Conservation (phyloP, 2,329 filamentous ascomycete species). For the Sporothrix sp. region DNA sequence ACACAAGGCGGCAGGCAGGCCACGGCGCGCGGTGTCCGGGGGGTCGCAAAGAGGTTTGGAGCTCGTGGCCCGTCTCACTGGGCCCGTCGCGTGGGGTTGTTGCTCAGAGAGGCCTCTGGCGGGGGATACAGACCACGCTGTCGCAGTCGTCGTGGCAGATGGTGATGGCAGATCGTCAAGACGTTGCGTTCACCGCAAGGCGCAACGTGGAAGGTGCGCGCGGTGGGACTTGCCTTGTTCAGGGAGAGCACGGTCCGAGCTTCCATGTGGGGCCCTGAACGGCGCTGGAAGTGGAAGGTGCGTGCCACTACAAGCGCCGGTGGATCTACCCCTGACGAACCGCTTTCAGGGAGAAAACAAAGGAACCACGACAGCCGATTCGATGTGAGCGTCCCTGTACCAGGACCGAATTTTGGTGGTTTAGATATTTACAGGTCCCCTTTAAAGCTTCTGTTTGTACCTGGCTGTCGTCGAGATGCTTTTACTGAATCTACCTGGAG, state of each 20-base stretch:
- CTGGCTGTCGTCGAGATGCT: too few species aligned
- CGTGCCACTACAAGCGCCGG: too few species aligned
- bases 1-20: neutral
- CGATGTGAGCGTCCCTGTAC: too few species aligned
- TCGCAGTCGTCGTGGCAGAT: neutral
- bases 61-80: neutral
- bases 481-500: too few species aligned
- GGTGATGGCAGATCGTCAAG: neutral
- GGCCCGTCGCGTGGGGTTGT: neutral
- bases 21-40: neutral
- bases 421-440: too few species aligned
- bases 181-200: conserved; percentile 6
- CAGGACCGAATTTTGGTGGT: too few species aligned
- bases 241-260: neutral
- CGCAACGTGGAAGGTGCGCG: conserved; percentile 2
- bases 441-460: too few species aligned
- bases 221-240: conserved; percentile 2
- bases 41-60: neutral
- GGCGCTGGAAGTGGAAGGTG: neutral
- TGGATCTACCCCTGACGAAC: neutral
- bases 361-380: neutral
- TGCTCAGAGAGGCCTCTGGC: too few species aligned
- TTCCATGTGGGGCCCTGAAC: neutral
- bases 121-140: neutral
- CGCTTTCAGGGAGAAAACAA: neutral